Base-by-base conservation (phyloP, 768 basidiomycete species). In the Saitozyma podzolica region DNA sequence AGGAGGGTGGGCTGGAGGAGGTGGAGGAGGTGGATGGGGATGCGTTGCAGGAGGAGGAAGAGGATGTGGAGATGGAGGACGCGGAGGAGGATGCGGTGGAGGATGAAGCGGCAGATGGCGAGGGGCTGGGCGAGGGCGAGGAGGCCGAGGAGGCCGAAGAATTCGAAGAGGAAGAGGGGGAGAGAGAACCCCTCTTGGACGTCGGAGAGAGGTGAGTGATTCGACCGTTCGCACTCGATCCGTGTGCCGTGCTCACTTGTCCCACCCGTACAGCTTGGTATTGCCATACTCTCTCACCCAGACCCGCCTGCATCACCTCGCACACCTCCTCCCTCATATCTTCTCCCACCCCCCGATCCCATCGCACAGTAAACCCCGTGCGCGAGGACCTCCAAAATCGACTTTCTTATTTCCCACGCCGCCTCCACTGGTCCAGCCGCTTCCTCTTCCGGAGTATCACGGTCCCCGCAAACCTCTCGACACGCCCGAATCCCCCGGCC, bases 331-430 rank as follows among this genome's bases (percentile, higher is more conserved):
- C 20, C 74, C 74, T 5, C 69, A 69, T 40, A 65, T 76, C 39
- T 76, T 76, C 65, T 63, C 69, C 16, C 74, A 76, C 61, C 74
- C 72, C n/a, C 65, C 67, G 19, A 61, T 72, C 29, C 67, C 74
- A 8, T 68, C 74, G 7, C 56, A 75, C 56, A 59, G 40, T 42
- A 58, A 57, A 61, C 74, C 71, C 40, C 63, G 74, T 40, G 59
- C 64, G 7, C 58, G 69, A 51, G 62, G 55, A 39, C 68, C 66
- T 0, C 70, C 70, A 0, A 68, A 64, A 63, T 64, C 64, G 6
- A 65, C 66, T 8, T 70, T 75, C 40, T 37, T 59, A 6, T 75
- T 63, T 42, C 74, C 74, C 0, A 75, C 74, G 0, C 74, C 71
- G 1, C 58, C 64, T 2, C 52, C 67, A 8, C 63, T 56, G 9